Conservation (phyloP, 2,329 filamentous ascomycete genomes). For the Dothiorella sarmentorum region DNA sequence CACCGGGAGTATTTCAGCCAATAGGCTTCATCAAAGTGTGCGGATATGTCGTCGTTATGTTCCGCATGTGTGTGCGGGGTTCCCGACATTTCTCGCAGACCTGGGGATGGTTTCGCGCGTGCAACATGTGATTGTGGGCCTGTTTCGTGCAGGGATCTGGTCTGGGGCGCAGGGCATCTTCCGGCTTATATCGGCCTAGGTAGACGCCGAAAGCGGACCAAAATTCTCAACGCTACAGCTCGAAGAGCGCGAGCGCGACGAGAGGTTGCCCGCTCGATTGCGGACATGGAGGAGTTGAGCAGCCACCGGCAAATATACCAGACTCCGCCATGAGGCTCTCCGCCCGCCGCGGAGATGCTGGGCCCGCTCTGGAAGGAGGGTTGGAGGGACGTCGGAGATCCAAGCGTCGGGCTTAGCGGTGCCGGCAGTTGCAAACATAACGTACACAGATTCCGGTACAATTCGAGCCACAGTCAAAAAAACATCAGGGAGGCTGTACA, state of each 20-base stretch:
- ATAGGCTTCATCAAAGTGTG: too few species aligned
- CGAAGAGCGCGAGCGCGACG: not conserved
- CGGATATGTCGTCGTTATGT: too few species aligned
- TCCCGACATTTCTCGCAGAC: not conserved
- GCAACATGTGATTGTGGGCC: not conserved
- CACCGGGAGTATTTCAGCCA: too few species aligned
- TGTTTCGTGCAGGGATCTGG: slow-evolving; percentile 1
- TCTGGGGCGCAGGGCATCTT: not conserved
- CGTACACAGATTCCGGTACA: slow-evolving; percentile 3
- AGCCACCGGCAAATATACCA: too few species aligned
- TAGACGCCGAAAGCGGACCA: slow-evolving; percentile 8
- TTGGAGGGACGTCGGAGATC: slow-evolving; percentile 2
- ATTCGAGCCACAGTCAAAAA: too few species aligned
- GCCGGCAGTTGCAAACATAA: slow-evolving; percentile 7
- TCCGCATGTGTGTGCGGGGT: not conserved
- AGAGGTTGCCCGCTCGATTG: not conserved
- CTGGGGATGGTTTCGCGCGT: not conserved
- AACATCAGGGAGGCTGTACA: too few species aligned
- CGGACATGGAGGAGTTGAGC: too few species aligned
- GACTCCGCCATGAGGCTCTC: not conserved
- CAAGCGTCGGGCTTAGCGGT: slow-evolving; percentile 12
- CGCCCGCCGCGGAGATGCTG: slow-evolving; percentile 1
- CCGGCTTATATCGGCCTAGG: not conserved
- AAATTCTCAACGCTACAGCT: not conserved
- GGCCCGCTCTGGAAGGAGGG: slow-evolving; percentile 11